A percentile compares a stretch with the other conserved stretches of the same genome.
Evolutionary conservation across 2,329 filamentous ascomycete species (phyloP).

Genomic region (Claviceps spartinae): DNA sequence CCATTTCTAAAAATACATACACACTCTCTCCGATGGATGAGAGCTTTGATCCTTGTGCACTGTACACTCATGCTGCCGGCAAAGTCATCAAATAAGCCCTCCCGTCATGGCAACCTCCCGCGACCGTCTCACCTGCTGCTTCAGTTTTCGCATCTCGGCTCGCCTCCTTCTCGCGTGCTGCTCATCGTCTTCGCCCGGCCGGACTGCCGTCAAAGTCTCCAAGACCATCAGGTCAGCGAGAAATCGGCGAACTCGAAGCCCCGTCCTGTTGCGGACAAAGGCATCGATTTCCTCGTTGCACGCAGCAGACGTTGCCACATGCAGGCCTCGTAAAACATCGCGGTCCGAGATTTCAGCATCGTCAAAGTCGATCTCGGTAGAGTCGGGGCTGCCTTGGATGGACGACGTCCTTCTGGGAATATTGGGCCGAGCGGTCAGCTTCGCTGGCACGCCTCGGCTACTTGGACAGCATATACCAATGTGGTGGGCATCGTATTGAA

Average conservation of each 20-base stretch:
- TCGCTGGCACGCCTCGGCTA: constrained; percentile 13
- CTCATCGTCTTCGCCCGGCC: constrained; percentile 12
- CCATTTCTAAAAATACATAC: constrained; percentile 1
- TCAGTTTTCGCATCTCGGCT: constrained; percentile 21
- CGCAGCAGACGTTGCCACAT: constrained; percentile 41
- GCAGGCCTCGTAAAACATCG: constrained; percentile 40
- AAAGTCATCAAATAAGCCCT: constrained; percentile 5
- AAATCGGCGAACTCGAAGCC: constrained; percentile 38
- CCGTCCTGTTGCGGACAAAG: constrained; percentile 37
- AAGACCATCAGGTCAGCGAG: constrained; percentile 39
- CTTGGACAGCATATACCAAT: constrained; percentile 15
- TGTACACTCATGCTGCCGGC: not conserved
- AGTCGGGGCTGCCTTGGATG: constrained; percentile 13
- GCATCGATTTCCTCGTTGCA: constrained; percentile 40
- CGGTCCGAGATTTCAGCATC: constrained; percentile 30
- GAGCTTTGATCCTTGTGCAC: not conserved
- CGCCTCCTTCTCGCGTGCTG: constrained; percentile 16
- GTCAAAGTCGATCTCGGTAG: constrained; percentile 16
- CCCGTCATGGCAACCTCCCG: constrained; percentile 12
- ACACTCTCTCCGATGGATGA: not conserved
- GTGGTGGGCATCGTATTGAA: constrained; percentile 10
- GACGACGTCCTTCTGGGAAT: constrained; percentile 24
- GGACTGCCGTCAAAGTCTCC: constrained; percentile 28
- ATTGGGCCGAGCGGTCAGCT: constrained; percentile 17
- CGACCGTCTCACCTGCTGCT: constrained; percentile 22